These are phyloP conservation scores for Penicillium brevicompactum DNA, from an alignment of 2,329 filamentous ascomycete species.

Conservation along the genomic window DNA sequence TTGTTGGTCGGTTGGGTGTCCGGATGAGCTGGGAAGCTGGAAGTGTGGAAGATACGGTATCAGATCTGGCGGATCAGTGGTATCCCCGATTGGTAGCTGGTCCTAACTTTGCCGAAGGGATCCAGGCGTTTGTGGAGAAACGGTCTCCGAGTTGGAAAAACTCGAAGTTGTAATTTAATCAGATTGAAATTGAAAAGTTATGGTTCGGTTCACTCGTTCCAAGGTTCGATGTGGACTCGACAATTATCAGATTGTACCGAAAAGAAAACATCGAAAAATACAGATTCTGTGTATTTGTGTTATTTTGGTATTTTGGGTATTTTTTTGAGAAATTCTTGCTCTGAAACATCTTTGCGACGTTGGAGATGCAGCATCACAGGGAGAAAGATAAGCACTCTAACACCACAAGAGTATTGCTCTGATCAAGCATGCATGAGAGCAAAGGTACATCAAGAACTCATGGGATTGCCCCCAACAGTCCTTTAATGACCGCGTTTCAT, in stretches of 20 bases:
- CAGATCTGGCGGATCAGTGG: conserved; percentile 58
- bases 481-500: not conserved
- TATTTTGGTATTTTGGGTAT: not conserved
- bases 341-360: not conserved
- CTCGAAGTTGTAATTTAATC: conserved; percentile 31
- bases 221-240: not conserved
- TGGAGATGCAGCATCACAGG: too few relatives aligned
- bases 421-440: not conserved
- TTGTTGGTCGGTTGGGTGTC: conserved; percentile 69
- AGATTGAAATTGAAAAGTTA: conserved; percentile 2
- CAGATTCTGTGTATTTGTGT: not conserved
- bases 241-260: conserved; percentile 7
- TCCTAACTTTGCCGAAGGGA: conserved; percentile 72
- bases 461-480: not conserved
- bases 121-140: conserved; percentile 75
- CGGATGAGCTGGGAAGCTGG: conserved; percentile 70
- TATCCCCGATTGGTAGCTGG: conserved; percentile 62
- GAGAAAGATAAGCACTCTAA: not conserved
- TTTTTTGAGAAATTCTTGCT: not conserved
- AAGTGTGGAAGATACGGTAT: conserved; percentile 65
- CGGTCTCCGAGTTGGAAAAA: conserved; percentile 63
- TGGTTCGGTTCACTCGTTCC: not conserved
- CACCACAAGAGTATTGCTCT: not conserved
- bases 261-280: not conserved
- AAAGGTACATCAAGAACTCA: not conserved